Percentiles rank a stretch among this genome's conserved stretches.
Evolutionary conservation across 495 filamentous ascomycete genomes (phyloP).

Genomic region (Daldinia concentrica): DNA sequence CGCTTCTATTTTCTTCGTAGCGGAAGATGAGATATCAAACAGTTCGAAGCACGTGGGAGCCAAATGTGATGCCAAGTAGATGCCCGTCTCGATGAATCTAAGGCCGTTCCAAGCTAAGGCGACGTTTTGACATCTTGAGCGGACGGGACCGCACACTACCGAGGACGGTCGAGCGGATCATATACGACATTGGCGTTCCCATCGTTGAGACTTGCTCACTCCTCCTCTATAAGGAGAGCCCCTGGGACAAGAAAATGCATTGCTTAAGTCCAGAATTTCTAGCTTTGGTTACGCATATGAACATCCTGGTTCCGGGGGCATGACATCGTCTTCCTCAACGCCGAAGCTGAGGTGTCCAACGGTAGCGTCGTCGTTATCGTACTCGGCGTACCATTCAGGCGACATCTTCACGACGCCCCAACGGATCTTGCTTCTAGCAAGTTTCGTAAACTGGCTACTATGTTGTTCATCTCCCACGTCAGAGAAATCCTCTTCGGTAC

Average conservation of each 20-base stretch:
- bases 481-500: slow-evolving; percentile 4
- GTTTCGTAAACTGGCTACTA: slow-evolving; percentile 19
- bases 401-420: slow-evolving; percentile 39
- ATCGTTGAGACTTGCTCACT: neutral
- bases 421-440: slow-evolving; percentile 34
- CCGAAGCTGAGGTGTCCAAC: slow-evolving; percentile 35
- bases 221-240: neutral
- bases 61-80: neutral
- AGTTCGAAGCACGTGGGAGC: neutral
- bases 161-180: neutral
- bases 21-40: neutral
- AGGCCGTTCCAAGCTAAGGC: neutral
- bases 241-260: neutral
- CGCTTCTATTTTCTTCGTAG: neutral
- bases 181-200: neutral
- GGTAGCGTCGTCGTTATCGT: slow-evolving; percentile 12
- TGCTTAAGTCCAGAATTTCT: neutral
- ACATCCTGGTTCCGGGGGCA: slow-evolving; percentile 10
- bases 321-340: slow-evolving; percentile 34
- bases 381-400: slow-evolving; percentile 25
- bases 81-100: neutral
- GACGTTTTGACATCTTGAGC: neutral
- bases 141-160: neutral
- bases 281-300: slow-evolving; percentile 21
- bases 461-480: neutral